Evolutionary conservation across 352 stramenopile genomes (phyloP).

Genomic region (Pythium myriotylum): DNA sequence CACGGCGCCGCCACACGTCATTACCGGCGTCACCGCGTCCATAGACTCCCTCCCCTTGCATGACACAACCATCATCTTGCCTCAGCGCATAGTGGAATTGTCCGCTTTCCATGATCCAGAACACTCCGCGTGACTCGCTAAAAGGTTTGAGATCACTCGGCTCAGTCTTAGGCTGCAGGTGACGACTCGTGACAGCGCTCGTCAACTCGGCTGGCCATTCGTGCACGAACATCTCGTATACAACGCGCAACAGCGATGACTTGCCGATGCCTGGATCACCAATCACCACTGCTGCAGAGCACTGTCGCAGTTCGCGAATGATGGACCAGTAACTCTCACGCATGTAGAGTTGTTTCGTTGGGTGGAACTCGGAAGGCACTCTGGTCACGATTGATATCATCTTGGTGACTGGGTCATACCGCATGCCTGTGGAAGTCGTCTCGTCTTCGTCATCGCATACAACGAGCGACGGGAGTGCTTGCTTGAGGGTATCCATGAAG

Average conservation of each 20-base stretch:
- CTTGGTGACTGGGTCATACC: background rate
- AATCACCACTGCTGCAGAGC: constrained; percentile 11
- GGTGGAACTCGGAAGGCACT: constrained; percentile 5
- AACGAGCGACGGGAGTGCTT: too few species aligned
- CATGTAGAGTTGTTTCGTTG: constrained; percentile 9
- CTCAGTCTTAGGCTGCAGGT: background rate
- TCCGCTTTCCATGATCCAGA: constrained; percentile 1
- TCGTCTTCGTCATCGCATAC: background rate
- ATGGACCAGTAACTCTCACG: constrained; percentile 13
- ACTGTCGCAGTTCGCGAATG: constrained; percentile 3
- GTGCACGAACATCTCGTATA: constrained; percentile 16
- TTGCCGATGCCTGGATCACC: constrained; percentile 14
- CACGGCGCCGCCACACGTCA: background rate
- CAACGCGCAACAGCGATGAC: constrained; percentile 17
- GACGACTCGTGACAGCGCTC: background rate
- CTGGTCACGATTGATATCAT: constrained; percentile 1
- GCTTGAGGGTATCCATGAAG: too few species aligned
- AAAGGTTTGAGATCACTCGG: background rate
- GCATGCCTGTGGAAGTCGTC: background rate
- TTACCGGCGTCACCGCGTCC: background rate
- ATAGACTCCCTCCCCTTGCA: background rate
- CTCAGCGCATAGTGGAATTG: background rate
- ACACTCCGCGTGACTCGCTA: background rate
- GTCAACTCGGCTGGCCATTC: background rate
- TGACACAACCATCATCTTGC: background rate